phyloP scores from a whole-genome alignment of 805 yeast genomes.

The Lipomyces lipofer region DNA sequence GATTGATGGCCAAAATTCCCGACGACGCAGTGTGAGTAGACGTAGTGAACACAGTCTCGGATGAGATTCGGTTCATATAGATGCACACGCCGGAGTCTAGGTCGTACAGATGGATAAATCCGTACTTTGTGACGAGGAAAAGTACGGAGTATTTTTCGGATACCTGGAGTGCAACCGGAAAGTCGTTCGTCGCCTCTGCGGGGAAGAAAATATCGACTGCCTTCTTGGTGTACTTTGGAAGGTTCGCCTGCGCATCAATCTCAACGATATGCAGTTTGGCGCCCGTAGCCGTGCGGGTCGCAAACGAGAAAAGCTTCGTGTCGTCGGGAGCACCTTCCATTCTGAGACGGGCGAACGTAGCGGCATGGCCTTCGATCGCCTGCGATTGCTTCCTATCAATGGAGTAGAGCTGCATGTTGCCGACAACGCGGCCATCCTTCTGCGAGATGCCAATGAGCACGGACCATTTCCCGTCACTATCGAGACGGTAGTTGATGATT shows the following conservation, averaged over 20 bases:
- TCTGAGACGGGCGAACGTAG: constrained; percentile 75
- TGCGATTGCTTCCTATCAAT: constrained; percentile 89
- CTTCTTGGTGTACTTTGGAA: constrained; percentile 85
- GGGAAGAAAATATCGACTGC: constrained; percentile 94
- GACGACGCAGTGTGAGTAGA: constrained; percentile 65
- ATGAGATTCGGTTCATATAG: constrained; percentile 93
- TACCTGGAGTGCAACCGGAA: constrained; percentile 90
- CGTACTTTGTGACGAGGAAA: constrained; percentile 90
- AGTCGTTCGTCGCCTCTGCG: constrained; percentile 92
- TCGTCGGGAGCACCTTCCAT: constrained; percentile 71
- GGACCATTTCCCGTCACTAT: constrained; percentile 82
- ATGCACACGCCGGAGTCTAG: constrained; percentile 88
- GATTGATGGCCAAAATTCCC: constrained; percentile 91
- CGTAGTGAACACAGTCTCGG: constrained; percentile 93
- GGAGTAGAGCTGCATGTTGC: constrained; percentile 91
- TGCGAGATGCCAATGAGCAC: constrained; percentile 94
- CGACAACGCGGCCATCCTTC: constrained; percentile 90
- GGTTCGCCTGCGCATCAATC: constrained; percentile 85
- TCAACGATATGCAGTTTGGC: constrained; percentile 90
- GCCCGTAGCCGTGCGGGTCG: constrained; percentile 81
- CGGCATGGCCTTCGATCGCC: constrained; percentile 97
- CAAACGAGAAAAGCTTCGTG: constrained; percentile 88
- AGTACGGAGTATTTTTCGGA: constrained; percentile 83
- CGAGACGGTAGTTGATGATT: constrained; percentile 85
- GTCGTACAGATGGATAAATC: constrained; percentile 94